phyloP scores from a whole-genome alignment of 2,329 filamentous ascomycete species.

The Orbilia brochopaga region DNA sequence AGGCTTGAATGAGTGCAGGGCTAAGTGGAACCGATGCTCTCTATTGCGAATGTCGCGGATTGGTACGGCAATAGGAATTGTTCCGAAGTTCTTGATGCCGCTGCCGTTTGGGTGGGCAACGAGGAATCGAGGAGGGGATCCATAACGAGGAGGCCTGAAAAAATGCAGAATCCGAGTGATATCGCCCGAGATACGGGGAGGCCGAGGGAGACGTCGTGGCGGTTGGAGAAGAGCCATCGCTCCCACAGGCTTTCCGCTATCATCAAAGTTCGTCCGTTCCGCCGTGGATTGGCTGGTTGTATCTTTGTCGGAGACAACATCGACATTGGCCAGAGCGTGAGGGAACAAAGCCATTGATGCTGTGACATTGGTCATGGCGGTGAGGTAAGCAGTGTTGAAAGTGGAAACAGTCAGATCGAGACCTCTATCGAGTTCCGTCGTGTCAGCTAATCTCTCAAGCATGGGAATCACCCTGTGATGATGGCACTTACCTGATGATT shows the following conservation, averaged over 20 bases:
- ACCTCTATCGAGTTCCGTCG: too few species aligned
- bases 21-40: slow-evolving; percentile 42
- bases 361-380: background rate
- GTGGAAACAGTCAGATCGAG: background rate
- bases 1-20: slow-evolving; percentile 43
- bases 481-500: too few species aligned
- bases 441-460: too few species aligned
- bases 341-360: background rate
- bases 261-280: background rate
- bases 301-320: background rate
- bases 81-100: slow-evolving; percentile 42
- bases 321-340: slow-evolving; percentile 2
- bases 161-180: slow-evolving; percentile 22
- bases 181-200: slow-evolving; percentile 19
- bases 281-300: background rate
- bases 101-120: slow-evolving; percentile 32
- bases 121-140: slow-evolving; percentile 36
- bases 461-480: too few species aligned
- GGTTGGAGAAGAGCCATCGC: background rate
- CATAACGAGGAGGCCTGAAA: slow-evolving; percentile 24
- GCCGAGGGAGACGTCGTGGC: background rate
- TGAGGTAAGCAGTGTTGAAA: background rate
- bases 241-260: background rate
- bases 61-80: slow-evolving; percentile 15
- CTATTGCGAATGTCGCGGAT: slow-evolving; percentile 41